Conservation (phyloP, 805 yeast species). For the Nakazawaea peltata region DNA sequence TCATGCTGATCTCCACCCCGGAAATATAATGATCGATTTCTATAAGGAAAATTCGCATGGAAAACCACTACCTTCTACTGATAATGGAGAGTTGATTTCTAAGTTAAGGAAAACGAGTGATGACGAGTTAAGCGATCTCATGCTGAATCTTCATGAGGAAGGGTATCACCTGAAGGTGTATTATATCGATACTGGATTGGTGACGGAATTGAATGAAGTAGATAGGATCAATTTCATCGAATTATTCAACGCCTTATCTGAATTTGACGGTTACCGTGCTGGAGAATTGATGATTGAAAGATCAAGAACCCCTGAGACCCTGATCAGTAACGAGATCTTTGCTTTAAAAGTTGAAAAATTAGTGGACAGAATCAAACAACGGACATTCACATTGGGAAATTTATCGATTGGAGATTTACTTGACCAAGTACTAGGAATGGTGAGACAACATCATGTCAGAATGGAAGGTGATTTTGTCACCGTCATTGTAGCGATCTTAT, state of each 20-base stretch:
- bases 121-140: slow-evolving; percentile 34
- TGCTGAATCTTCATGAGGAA: slow-evolving; percentile 37
- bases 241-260: slow-evolving; percentile 78
- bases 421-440: slow-evolving; percentile 85
- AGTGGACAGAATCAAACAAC: slow-evolving; percentile 70
- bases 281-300: slow-evolving; percentile 95
- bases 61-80: neutral
- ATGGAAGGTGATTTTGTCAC: slow-evolving; percentile 97
- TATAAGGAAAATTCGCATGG: neutral
- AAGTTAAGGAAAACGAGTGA: slow-evolving; percentile 29
- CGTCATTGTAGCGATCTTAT: slow-evolving; percentile 85
- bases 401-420: slow-evolving; percentile 87
- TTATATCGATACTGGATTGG: slow-evolving; percentile 87
- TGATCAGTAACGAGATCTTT: slow-evolving; percentile 73
- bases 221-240: slow-evolving; percentile 86
- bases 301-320: slow-evolving; percentile 92
- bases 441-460: slow-evolving; percentile 86
- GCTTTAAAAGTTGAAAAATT: slow-evolving; percentile 81
- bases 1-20: slow-evolving; percentile 96
- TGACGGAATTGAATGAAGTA: slow-evolving; percentile 73
- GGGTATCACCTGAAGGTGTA: slow-evolving; percentile 82
- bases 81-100: slow-evolving; percentile 17
- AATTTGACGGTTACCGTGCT: slow-evolving; percentile 89
- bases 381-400: slow-evolving; percentile 89
- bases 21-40: slow-evolving; percentile 74